These are phyloP conservation scores for Penicillium hordei DNA, from an alignment of 2,329 filamentous ascomycete genomes.

Conservation along the genomic window DNA sequence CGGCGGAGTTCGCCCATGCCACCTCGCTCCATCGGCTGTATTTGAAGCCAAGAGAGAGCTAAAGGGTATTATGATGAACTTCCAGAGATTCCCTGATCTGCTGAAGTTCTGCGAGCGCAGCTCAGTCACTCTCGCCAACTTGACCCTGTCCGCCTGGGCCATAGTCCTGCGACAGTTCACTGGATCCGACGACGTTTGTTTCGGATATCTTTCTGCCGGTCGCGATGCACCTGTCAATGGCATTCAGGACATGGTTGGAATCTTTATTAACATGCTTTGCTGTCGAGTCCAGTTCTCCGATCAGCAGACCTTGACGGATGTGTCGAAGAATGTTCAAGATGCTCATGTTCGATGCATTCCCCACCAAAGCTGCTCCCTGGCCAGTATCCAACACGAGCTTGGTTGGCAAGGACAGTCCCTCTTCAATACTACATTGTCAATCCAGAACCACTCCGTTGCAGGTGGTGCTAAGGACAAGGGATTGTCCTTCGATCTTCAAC, in stretches of 20 bases:
- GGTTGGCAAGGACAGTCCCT: conserved; percentile 36
- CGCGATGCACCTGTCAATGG: conserved; percentile 48
- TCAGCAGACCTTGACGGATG: conserved; percentile 38
- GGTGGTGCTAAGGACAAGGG: conserved; percentile 26
- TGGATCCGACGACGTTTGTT: conserved; percentile 41
- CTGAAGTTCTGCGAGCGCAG: conserved; percentile 34
- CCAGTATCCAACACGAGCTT: conserved; percentile 48
- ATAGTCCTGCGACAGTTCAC: conserved; percentile 38
- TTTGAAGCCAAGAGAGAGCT: conserved; percentile 22
- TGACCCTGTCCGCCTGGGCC: conserved; percentile 42
- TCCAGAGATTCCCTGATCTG: conserved; percentile 32
- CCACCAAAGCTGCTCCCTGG: conserved; percentile 53
- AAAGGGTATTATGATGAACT: conserved; percentile 30
- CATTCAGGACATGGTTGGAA: conserved; percentile 50
- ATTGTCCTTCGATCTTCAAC: conserved; percentile 33
- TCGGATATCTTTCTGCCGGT: conserved; percentile 44
- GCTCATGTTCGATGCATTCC: conserved; percentile 50
- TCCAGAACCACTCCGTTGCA: conserved; percentile 37
- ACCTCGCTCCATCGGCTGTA: conserved; percentile 23
- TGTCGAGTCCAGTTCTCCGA: conserved; percentile 46
- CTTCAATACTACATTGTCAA: conserved; percentile 46
- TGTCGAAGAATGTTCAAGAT: conserved; percentile 47
- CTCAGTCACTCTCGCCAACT: conserved; percentile 37
- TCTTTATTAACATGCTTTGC: conserved; percentile 58
- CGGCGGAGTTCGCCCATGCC: conserved; percentile 33